Conservation (phyloP, 164 flowering plant species). For the Vitis labrusca region DNA sequence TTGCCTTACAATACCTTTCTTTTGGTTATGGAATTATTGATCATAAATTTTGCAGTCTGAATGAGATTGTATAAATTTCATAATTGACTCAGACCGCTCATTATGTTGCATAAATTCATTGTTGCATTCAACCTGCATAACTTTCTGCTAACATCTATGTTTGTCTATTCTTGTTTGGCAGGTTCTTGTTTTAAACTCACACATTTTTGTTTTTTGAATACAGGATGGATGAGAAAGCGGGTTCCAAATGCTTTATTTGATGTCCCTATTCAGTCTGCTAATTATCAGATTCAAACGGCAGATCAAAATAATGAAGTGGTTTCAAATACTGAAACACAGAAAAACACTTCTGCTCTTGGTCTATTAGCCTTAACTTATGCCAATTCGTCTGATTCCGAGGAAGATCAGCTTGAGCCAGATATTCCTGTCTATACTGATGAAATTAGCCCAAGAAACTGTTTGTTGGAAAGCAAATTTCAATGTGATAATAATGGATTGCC, state of each 20-base stretch:
- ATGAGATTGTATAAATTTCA: too few species aligned
- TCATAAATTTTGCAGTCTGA: too few species aligned
- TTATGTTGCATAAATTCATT: too few species aligned
- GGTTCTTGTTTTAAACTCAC: background rate
- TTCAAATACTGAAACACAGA: conserved; percentile 29
- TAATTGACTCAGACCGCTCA: background rate
- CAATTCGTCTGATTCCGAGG: conserved; percentile 85
- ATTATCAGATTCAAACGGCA: conserved; percentile 27
- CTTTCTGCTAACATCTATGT: background rate
- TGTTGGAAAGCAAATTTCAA: conserved; percentile 21
- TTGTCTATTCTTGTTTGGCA: background rate
- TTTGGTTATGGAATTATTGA: background rate
- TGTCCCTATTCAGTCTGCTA: conserved; percentile 47
- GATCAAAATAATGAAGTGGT: conserved; percentile 26
- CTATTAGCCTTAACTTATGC: conserved; percentile 79
- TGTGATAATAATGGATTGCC: conserved; percentile 18
- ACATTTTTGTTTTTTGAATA: conserved; percentile 1
- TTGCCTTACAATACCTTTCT: background rate
- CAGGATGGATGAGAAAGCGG: conserved; percentile 42
- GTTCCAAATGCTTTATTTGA: conserved; percentile 41
- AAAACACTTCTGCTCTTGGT: conserved; percentile 64
- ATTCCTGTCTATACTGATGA: conserved; percentile 22
- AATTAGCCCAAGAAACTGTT: conserved; percentile 23
- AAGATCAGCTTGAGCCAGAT: conserved; percentile 46
- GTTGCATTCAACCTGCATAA: background rate